phyloP scores from a whole-genome alignment of 495 filamentous ascomycete species.

The Penicillium waksmanii region DNA sequence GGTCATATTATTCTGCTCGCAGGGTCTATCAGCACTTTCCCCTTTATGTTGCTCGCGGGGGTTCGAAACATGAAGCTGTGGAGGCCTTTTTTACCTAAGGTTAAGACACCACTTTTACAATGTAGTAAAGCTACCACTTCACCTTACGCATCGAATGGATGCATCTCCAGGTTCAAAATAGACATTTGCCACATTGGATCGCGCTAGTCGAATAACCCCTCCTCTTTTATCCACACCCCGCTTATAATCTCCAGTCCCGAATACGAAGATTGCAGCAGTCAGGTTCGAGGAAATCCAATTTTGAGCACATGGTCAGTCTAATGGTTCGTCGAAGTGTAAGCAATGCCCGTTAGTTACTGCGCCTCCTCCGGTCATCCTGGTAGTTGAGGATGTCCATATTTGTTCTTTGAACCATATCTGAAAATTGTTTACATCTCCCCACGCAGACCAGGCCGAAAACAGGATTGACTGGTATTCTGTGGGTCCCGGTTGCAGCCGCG shows the following conservation, averaged over 20 bases:
- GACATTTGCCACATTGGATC: neutral
- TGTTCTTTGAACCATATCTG: neutral
- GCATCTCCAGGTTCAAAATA: neutral
- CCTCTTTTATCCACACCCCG: neutral
- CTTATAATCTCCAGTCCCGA: neutral
- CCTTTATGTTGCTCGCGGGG: no score
- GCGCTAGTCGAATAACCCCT: conserved; percentile 4
- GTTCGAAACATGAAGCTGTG: no score
- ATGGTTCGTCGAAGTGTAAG: neutral
- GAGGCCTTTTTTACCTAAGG: neutral
- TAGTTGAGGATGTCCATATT: neutral
- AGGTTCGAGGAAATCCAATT: neutral
- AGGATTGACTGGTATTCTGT: conserved; percentile 4
- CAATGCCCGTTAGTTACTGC: neutral
- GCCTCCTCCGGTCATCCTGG: neutral
- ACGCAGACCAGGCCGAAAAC: neutral
- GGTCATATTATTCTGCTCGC: neutral
- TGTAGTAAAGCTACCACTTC: neutral
- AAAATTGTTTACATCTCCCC: neutral
- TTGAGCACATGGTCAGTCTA: neutral
- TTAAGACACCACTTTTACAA: neutral
- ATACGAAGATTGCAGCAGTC: neutral
- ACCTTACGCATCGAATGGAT: neutral
- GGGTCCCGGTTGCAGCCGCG: conserved; percentile 1
- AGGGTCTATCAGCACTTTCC: neutral